A percentile compares a stretch with the other conserved stretches of the same genome.
These are phyloP conservation scores for Discostella pseudostelligera DNA, from an alignment of 108 stramenopile species.

Conservation along the genomic window DNA sequence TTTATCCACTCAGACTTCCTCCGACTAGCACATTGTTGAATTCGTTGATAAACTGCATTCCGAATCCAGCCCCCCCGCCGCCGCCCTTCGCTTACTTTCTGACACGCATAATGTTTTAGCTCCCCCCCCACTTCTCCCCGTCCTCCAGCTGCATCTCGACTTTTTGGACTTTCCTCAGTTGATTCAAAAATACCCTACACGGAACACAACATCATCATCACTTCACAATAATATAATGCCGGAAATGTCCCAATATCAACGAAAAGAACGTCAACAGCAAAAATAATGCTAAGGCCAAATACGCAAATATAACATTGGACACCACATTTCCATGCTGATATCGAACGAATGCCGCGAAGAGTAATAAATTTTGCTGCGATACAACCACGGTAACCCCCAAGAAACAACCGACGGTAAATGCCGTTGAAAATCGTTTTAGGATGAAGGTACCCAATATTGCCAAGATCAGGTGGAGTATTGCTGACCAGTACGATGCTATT, in stretches of 20 bases:
- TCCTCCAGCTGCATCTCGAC: too few relatives aligned
- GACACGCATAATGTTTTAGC: too few relatives aligned
- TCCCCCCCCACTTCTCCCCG: too few relatives aligned
- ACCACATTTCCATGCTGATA: conserved; percentile 56
- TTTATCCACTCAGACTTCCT: too few relatives aligned
- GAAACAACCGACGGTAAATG: conserved; percentile 79
- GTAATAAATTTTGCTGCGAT: conserved; percentile 78
- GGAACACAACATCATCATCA: conserved; percentile 1
- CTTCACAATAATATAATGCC: conserved; percentile 56
- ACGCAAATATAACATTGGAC: conserved; percentile 66
- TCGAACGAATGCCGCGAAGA: conserved; percentile 64
- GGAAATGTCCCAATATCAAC: conserved; percentile 70
- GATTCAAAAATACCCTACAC: too few relatives aligned
- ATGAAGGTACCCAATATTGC: conserved; percentile 82
- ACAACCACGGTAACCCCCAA: conserved; percentile 67
- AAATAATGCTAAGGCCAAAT: conserved; percentile 61
- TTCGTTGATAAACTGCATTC: too few relatives aligned
- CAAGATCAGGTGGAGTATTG: conserved; percentile 62
- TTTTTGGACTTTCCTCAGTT: too few relatives aligned
- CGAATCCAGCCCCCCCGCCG: too few relatives aligned
- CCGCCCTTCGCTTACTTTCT: too few relatives aligned
- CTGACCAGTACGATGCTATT: conserved; percentile 73
- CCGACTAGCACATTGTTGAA: too few relatives aligned
- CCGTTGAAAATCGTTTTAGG: conserved; percentile 80
- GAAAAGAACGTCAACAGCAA: conserved; percentile 60